Evolutionary conservation across 2,329 filamentous ascomycete genomes (phyloP), one percentile per base, ranked within the genome.

Genomic region (Zasmidium cellare): DNA sequence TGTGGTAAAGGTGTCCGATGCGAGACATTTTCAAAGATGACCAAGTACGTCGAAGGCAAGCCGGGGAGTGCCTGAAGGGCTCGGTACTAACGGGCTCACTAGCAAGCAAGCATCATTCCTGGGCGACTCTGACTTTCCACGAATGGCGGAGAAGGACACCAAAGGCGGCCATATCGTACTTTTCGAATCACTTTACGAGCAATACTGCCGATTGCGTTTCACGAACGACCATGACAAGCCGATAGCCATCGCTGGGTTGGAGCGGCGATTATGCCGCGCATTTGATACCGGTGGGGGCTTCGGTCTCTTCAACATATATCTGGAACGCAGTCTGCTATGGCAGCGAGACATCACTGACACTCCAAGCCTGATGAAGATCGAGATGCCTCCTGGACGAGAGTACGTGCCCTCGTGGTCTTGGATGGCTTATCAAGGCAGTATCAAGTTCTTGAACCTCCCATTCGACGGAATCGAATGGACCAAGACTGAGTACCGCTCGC

Each of bases 401-500:
- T n/a, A 44, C 9, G 31, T 51, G 5, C 49, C 49, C 3, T 51
- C 49, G 2, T 38, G 49, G 49, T 38, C 49, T 7, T 51, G 49
- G 49, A 51, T 51, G 49, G 49, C 49, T 7, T 41, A 51, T 19
- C 24, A 12, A 12, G 49, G 49, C 49, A 24, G 24, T 9, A 38
- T 51, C 49, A 20, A 18, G 7, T 51, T 38, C 14, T 6, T 51
- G 16, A 19, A 51, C 14, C 28, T 51, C 14, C 49, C 49, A 6
- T 51, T 51, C 28, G 49, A 18, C 23, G 31, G 28, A 24, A 44
- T 51, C 9, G 49, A 51, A 38, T 51, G 49, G 49, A 44, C 28
- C 3, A 41, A n/a, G 16, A 25, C 20, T n/a, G 46, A 49, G 7
- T 49, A 24, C 18, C 46, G 16, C 9, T 49, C 46, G 3, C 46